Evolutionary conservation across 2,329 filamentous ascomycete species (phyloP).

Genomic region (Emmonsia crescens): DNA sequence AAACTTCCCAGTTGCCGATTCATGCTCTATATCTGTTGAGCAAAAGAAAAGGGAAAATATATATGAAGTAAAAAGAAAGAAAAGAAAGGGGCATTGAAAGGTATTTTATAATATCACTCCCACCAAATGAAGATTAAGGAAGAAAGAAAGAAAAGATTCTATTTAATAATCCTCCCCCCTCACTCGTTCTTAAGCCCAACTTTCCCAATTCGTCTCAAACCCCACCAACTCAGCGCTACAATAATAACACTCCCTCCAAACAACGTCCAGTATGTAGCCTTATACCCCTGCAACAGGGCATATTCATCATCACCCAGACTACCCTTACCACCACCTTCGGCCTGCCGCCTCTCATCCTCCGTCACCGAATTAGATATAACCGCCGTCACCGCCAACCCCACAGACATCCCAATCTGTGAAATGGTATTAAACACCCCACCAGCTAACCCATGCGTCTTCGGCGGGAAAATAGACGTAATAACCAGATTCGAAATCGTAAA

Average conservation of each 20-base stretch:
- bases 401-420: conserved; percentile 44
- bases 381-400: conserved; percentile 43
- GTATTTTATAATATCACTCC: background rate
- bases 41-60: background rate
- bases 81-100: background rate
- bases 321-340: conserved; percentile 18
- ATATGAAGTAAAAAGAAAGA: background rate
- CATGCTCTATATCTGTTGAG: background rate
- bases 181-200: conserved; percentile 37
- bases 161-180: background rate
- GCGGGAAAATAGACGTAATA: conserved; percentile 44
- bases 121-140: background rate
- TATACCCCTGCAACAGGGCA: conserved; percentile 41
- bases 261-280: conserved; percentile 44
- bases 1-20: background rate
- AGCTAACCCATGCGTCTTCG: conserved; percentile 47
- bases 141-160: background rate
- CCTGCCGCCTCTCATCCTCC: background rate
- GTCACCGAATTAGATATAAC: conserved; percentile 27
- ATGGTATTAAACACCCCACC: conserved; percentile 53
- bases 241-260: conserved; percentile 37
- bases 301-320: background rate
- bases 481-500: conserved; percentile 48
- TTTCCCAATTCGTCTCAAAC: conserved; percentile 38
- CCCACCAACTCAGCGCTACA: conserved; percentile 30